Evolutionary conservation across 73 alveolate species (phyloP), one percentile per base, ranked within the genome.

Genomic region (Paramecium primaurelia): DNA sequence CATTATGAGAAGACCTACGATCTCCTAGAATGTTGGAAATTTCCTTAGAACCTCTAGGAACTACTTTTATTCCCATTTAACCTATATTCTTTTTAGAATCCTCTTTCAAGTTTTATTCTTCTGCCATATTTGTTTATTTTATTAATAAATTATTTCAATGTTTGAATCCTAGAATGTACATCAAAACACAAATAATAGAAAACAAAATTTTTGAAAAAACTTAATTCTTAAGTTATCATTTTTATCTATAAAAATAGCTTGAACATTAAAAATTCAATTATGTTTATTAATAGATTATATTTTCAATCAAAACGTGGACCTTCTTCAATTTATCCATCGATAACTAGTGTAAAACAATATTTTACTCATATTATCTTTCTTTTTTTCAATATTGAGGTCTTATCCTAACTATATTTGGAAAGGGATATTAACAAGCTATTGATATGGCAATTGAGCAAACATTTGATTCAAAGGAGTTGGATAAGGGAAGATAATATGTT

Each of bases 1-100:
- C n/a, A 44, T 77, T 77, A n/a, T 77, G 42, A 5, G 90, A 77
- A 16, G 90, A 77, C n/a, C 90, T 40, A 22, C 90, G 34, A 77
- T 77, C 90, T 25, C 90, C 90, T 6, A 71, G 18, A 71, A 34
- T 71, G 28, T 73, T 73, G 16, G 87, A 73, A 16, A 73, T 73
- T 22, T 40, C 59, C 37, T 73, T 73, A 7, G 58, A 73, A 28
- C 64, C 87, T 40, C 83, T 5, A 2, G 51, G 84, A 64, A 64
- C 51, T 32, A 64, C 84, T 64, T 64, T 64, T 3, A 51, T 36
- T n/a, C 28, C 84, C 84, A 64, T 64, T 64, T 64, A 22, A 16
- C 69, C 69, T 54, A 8, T 4, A 54, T 54, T 54, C 69, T 22
- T 54, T 54, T 54, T 54, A 2, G 84, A 34, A 64, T 64, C 51